These are phyloP conservation scores for Centrapalus pauciflorus DNA, from an alignment of 129 eudicot genomes.

Conservation along the genomic window DNA sequence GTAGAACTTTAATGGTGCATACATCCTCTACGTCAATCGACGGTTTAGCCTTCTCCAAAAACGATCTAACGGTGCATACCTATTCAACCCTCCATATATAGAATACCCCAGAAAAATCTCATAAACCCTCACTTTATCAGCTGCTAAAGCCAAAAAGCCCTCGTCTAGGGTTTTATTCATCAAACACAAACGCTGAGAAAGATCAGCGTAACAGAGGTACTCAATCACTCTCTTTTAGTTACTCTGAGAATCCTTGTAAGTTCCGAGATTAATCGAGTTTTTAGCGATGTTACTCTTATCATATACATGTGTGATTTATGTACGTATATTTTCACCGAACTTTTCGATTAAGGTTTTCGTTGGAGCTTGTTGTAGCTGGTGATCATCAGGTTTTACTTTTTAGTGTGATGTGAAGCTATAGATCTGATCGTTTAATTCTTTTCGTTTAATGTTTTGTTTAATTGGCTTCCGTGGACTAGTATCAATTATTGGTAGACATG, in stretches of 20 bases:
- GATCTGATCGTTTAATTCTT: not conserved
- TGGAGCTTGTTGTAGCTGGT: conserved; percentile 5
- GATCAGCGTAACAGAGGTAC: conserved; percentile 23
- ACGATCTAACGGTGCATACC: conserved; percentile 29
- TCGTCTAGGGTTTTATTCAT: conserved; percentile 46
- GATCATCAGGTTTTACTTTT: not conserved
- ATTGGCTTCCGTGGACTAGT: not conserved
- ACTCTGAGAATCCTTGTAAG: not conserved
- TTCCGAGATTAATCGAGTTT: not conserved
- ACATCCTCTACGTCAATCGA: conserved; percentile 10
- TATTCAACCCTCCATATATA: conserved; percentile 14
- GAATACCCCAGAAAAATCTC: conserved; percentile 17
- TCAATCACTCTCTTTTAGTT: not conserved
- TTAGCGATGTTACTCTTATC: not conserved
- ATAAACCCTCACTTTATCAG: conserved; percentile 30
- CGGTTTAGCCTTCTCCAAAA: not conserved
- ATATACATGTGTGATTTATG: not conserved
- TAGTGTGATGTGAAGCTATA: not conserved
- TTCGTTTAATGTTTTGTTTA: not conserved
- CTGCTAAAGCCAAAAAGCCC: conserved; percentile 18
- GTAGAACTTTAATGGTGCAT: conserved; percentile 12
- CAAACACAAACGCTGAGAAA: conserved; percentile 6
- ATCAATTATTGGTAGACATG: not conserved
- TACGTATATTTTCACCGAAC: not conserved
- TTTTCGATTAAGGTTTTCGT: not conserved